Evolutionary conservation across 2,329 filamentous ascomycete genomes (phyloP), one percentile per base, ranked within the genome.

Genomic region (Botrytis porri): DNA sequence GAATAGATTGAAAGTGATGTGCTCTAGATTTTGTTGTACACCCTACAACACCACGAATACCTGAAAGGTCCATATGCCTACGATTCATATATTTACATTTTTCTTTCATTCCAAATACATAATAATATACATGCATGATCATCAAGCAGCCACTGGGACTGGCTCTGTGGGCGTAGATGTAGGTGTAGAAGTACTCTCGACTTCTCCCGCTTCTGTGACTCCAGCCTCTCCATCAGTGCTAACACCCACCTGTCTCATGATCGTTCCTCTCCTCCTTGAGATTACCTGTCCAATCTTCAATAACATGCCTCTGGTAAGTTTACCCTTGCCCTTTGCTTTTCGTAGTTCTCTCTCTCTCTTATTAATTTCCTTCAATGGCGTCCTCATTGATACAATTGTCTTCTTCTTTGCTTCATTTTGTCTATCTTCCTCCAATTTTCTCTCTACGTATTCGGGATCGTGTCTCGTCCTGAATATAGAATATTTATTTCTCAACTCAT

Each of bases 401-500:
- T 76, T 78, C 73, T 79, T 78, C 72, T 76, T 77, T 32, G 74
- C 77, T 63, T 84, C 81, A 77, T 82, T 81, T 75, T 83, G 83
- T 65, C 82, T 82, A 74, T 88, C 90, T 81, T 91, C 87, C 74
- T 85, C 83, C 81, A 89, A 85, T 85, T 90, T 91, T 82, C 85
- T 83, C 76, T 85, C 85, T 70, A 95, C 82, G 81, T 92, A 97
- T 81, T 91, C 92, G 63, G 88, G 84, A 75, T 94, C 92, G 83
- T 97, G 93, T 65, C 93, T 87, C 70, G 90, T 94, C 79, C 94
- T 87, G 88, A 95, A 96, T 79, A 88, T 89, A 77, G 91, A 93
- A 86, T 91, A 97, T 81, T 90, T 92, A 85, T 92, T 92, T 80
- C 94, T 88, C 80, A 98, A 86, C 85, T 98, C 95, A 81, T 97